These are phyloP conservation scores for Flaveria linearis DNA, from an alignment of 129 eudicot genomes.

Conservation along the genomic window DNA sequence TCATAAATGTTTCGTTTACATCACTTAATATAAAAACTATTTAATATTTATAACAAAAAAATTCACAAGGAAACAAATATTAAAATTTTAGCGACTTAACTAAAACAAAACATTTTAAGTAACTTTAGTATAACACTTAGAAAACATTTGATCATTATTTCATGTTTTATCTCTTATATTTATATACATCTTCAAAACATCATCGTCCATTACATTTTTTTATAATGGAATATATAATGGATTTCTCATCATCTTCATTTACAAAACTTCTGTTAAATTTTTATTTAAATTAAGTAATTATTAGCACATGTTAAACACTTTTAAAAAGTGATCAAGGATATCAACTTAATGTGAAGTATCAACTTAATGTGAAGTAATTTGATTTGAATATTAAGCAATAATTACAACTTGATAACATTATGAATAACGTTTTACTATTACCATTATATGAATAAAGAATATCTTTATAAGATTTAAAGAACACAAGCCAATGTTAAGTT, in stretches of 20 bases:
- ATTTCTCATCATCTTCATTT: neutral
- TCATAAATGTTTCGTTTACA: too few relatives aligned
- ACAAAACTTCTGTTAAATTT: neutral
- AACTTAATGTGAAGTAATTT: neutral
- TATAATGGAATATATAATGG: neutral
- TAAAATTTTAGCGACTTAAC: too few relatives aligned
- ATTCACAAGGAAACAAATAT: too few relatives aligned
- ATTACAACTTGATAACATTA: neutral
- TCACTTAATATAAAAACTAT: too few relatives aligned
- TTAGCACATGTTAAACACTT: neutral
- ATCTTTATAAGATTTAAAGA: neutral
- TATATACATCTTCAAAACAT: neutral
- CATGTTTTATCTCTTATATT: too few relatives aligned
- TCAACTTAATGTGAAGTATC: neutral
- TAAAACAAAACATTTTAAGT: too few relatives aligned
- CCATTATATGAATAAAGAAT: neutral
- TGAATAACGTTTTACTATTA: neutral
- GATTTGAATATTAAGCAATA: neutral
- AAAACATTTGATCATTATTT: too few relatives aligned
- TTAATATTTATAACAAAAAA: too few relatives aligned
- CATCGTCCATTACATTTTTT: too few relatives aligned
- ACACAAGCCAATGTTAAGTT: slow-evolving; percentile 16
- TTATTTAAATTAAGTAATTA: neutral
- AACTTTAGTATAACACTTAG: too few relatives aligned
- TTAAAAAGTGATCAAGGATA: neutral